Evolutionary conservation across 306 rosid genomes (phyloP).

Genomic region (Myrica gale): DNA sequence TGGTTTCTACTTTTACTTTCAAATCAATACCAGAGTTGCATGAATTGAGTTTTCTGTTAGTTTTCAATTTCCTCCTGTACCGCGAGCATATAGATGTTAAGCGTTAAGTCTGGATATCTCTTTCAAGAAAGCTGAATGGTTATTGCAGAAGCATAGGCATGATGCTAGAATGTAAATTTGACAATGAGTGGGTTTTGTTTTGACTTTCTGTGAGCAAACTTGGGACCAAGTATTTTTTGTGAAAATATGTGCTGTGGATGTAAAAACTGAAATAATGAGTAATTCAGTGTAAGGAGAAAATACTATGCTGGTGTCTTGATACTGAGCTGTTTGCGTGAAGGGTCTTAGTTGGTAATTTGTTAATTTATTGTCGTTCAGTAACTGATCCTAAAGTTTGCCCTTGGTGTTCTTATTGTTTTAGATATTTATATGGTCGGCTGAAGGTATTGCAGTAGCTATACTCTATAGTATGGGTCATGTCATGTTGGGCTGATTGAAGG

Average conservation of each 20-base stretch:
- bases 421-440: too few species aligned
- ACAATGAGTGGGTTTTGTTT: background rate
- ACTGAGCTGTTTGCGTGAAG: too few species aligned
- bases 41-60: background rate
- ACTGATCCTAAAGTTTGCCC: too few species aligned
- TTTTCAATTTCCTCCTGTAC: background rate
- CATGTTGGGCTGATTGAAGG: too few species aligned
- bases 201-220: too few species aligned
- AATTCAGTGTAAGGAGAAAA: background rate
- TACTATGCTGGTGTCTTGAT: background rate
- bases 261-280: background rate
- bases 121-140: background rate
- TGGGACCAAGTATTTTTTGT: background rate
- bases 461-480: too few species aligned
- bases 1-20: background rate
- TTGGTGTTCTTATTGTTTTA: too few species aligned
- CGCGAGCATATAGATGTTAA: background rate
- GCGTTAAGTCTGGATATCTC: background rate
- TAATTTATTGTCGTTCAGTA: too few species aligned
- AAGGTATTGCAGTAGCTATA: too few species aligned
- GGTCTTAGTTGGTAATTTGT: too few species aligned
- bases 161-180: background rate
- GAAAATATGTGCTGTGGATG: background rate
- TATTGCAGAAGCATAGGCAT: background rate
- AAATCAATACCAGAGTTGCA: background rate